These are phyloP conservation scores for Fagopyrum tataricum DNA, from an alignment of 148 eudicot species.

Conservation along the genomic window DNA sequence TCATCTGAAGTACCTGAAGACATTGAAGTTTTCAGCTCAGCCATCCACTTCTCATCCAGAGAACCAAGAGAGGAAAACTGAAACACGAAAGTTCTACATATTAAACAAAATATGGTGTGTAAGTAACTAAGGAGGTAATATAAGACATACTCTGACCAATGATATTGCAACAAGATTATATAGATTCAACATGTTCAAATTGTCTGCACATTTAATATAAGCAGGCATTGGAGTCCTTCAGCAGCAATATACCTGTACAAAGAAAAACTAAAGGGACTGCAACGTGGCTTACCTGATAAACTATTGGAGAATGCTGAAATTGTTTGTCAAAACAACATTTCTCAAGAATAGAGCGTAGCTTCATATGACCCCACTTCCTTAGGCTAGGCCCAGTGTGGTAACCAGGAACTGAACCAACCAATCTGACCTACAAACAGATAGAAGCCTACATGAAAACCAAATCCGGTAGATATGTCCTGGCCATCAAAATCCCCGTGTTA, in stretches of 20 bases:
- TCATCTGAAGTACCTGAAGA: conserved; percentile 73
- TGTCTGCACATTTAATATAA: not conserved
- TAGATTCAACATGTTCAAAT: not conserved
- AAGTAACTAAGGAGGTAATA: not conserved
- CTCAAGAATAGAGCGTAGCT: conserved; percentile 73
- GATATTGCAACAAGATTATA: not conserved
- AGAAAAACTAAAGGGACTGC: not conserved
- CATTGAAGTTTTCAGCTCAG: conserved; percentile 73
- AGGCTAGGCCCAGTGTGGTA: conserved; percentile 77
- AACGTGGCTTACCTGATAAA: conserved; percentile 64
- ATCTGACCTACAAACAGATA: conserved; percentile 54
- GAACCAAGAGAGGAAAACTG: conserved; percentile 98
- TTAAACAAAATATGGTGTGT: not conserved
- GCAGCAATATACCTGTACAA: not conserved
- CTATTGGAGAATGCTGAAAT: conserved; percentile 71
- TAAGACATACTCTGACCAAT: not conserved
- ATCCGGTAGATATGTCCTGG: not conserved
- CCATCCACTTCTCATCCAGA: conserved; percentile 98
- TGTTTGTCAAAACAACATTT: conserved; percentile 55
- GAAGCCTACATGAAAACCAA: not conserved
- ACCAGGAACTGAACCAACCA: conserved; percentile 96
- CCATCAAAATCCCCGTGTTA: not conserved
- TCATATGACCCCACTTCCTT: conserved; percentile 96
- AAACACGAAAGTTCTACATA: conserved; percentile 10
- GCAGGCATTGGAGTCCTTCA: conserved; percentile 3